phyloP scores from a whole-genome alignment of 352 stramenopile genomes.

The Phytophthora chlamydospora region DNA sequence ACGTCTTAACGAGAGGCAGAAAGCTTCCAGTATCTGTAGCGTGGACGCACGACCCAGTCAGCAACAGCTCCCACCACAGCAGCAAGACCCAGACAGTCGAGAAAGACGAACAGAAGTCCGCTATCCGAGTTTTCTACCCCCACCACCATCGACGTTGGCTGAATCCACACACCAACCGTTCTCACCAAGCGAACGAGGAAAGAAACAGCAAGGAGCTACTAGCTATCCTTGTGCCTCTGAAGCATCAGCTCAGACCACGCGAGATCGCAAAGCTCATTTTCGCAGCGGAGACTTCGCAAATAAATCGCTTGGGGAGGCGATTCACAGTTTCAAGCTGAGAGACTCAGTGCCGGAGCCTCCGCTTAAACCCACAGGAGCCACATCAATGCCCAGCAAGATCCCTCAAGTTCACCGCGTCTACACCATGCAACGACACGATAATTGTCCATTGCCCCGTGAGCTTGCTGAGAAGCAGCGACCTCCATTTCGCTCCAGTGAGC shows the following conservation, averaged over 20 bases:
- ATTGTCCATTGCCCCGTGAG: conserved; percentile 10
- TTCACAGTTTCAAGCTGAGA: conserved; percentile 57
- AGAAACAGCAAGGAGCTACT: conserved; percentile 3
- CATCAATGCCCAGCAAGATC: conserved; percentile 14
- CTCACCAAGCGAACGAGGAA: neutral
- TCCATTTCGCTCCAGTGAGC: conserved; percentile 4
- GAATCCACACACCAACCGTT: neutral
- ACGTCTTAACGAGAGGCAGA: conserved; percentile 5
- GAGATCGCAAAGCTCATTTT: conserved; percentile 29
- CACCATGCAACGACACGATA: conserved; percentile 21
- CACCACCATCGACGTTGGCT: conserved; percentile 1
- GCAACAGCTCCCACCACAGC: conserved; percentile 59
- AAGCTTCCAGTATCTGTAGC: conserved; percentile 7
- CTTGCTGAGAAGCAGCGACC: conserved; percentile 19
- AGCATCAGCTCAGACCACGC: neutral
- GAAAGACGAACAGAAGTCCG: neutral
- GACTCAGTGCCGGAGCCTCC: conserved; percentile 15
- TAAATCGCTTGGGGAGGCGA: conserved; percentile 65
- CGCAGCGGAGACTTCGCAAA: conserved; percentile 73
- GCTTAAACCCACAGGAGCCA: neutral
- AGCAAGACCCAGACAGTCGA: conserved; percentile 49
- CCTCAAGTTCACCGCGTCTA: conserved; percentile 21
- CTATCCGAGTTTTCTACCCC: conserved; percentile 5
- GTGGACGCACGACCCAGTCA: conserved; percentile 21
- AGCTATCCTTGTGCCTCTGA: conserved; percentile 3